Percentiles rank a stretch among this genome's conserved stretches.
These are phyloP conservation scores for Dictyostelium capitatum DNA, from an alignment of 78 protist genomes.

Conservation along the genomic window DNA sequence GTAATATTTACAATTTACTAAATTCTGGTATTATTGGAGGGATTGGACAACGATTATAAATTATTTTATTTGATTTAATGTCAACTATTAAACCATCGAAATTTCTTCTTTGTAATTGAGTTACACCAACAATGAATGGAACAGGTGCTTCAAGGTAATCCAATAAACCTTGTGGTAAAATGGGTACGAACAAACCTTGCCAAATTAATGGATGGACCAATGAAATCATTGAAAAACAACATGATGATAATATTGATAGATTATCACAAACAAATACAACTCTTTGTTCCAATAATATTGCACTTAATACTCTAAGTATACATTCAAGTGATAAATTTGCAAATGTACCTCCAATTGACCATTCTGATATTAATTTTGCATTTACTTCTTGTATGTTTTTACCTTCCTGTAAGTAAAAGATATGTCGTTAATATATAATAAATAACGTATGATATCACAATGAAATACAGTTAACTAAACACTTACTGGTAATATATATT, in stretches of 20 bases:
- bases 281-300: constrained; percentile 71
- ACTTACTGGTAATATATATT: constrained; percentile 57
- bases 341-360: constrained; percentile 59
- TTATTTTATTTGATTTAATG: constrained; percentile 17
- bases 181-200: constrained; percentile 81
- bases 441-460: no score
- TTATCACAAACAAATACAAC: constrained; percentile 78
- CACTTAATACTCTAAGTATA: constrained; percentile 59
- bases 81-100: constrained; percentile 72
- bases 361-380: constrained; percentile 49
- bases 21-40: constrained; percentile 71
- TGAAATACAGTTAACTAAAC: no score
- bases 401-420: constrained; percentile 16
- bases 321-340: constrained; percentile 46
- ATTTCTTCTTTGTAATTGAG: constrained; percentile 28
- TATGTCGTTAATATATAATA: no score
- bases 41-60: constrained; percentile 16
- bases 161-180: constrained; percentile 25
- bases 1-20: constrained; percentile 52
- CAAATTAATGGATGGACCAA: constrained; percentile 70
- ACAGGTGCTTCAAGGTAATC: constrained; percentile 79
- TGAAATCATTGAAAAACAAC: constrained; percentile 57
- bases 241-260: constrained; percentile 49
- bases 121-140: constrained; percentile 66
- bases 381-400: constrained; percentile 26